These are phyloP conservation scores for Leccinum obscurum DNA, from an alignment of 768 basidiomycete species.

Conservation along the genomic window DNA sequence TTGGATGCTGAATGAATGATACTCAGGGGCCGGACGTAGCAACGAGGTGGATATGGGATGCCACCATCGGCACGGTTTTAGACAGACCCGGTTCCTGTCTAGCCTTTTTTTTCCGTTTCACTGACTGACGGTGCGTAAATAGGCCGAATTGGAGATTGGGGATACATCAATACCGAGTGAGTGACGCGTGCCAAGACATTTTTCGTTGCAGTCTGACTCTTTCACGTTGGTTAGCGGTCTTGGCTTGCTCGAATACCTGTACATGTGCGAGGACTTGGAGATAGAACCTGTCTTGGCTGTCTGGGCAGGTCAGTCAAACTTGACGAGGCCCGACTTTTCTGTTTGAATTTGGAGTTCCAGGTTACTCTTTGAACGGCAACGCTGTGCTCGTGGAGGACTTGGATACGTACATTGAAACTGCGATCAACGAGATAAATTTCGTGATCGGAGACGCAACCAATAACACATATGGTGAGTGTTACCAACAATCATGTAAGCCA, in stretches of 20 bases:
- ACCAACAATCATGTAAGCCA: neutral
- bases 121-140: neutral
- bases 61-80: slow-evolving; percentile 52
- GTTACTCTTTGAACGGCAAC: neutral
- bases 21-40: slow-evolving; percentile 49
- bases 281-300: neutral
- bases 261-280: neutral
- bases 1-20: neutral
- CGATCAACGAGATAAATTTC: neutral
- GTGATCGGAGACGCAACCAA: neutral
- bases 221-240: neutral
- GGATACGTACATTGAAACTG: neutral
- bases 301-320: neutral
- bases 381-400: neutral
- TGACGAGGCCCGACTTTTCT: neutral
- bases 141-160: slow-evolving; percentile 59
- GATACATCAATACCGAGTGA: slow-evolving; percentile 45
- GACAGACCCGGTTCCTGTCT: slow-evolving; percentile 40
- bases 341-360: neutral
- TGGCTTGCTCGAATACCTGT: neutral
- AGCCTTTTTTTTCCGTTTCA: neutral
- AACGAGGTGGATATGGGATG: slow-evolving; percentile 65
- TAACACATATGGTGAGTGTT: neutral
- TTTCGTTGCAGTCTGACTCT: neutral
- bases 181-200: neutral